Percentiles rank a stretch among this genome's conserved stretches.
phyloP scores from a whole-genome alignment of 2,329 filamentous ascomycete species.

The Aspergillus texensis region DNA sequence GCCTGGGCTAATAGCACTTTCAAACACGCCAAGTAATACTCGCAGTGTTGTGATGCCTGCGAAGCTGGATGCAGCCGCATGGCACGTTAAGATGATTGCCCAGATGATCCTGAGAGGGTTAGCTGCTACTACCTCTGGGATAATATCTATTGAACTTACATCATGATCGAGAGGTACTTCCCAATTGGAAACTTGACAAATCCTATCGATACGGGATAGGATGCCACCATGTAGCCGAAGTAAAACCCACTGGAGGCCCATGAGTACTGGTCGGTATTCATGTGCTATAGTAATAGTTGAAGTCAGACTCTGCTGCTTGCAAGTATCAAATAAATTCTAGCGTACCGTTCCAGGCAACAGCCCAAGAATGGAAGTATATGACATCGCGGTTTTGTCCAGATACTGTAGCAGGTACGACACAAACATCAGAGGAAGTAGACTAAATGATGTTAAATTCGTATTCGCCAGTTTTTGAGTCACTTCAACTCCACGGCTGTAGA shows the following conservation, averaged over 20 bases:
- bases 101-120: conserved; percentile 27
- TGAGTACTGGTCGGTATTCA: conserved; percentile 30
- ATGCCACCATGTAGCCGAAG: conserved; percentile 34
- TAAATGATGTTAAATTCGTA: background rate
- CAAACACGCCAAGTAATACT: conserved; percentile 44
- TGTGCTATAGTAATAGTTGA: background rate
- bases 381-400: conserved; percentile 40
- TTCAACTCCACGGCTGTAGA: too few species aligned
- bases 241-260: conserved; percentile 29
- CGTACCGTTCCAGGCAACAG: conserved; percentile 14
- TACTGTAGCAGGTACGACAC: conserved; percentile 36
- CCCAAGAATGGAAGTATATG: conserved; percentile 38
- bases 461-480: background rate
- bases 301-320: background rate
- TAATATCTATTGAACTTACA: conserved; percentile 12
- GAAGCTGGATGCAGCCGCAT: conserved; percentile 43
- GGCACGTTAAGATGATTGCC: conserved; percentile 33
- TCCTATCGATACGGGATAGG: conserved; percentile 38
- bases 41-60: conserved; percentile 43
- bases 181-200: conserved; percentile 41
- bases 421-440: conserved; percentile 28
- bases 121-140: background rate
- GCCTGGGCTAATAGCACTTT: conserved; percentile 1
- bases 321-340: background rate
- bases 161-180: conserved; percentile 36